Conservation (phyloP, 768 basidiomycete species). For the Mycena venus region DNA sequence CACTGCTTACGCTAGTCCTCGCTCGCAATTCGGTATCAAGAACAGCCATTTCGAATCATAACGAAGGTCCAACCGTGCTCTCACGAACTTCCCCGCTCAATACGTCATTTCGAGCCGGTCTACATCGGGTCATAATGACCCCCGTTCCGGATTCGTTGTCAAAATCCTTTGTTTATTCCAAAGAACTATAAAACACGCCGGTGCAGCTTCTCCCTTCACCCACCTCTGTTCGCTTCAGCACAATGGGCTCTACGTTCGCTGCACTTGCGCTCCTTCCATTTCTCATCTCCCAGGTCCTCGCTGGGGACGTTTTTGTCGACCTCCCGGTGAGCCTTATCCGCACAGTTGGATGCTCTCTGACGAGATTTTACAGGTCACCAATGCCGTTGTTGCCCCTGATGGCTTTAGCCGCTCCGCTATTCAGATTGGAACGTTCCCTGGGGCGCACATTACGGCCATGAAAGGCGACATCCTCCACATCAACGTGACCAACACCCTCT, state of each 20-base stretch:
- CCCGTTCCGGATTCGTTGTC: conserved; percentile 46
- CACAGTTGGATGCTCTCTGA: neutral
- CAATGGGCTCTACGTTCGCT: neutral
- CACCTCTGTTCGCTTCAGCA: conserved; percentile 13
- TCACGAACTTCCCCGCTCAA: too few species aligned
- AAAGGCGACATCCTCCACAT: conserved; percentile 53
- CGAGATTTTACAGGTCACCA: conserved; percentile 30
- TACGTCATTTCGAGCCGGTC: too few species aligned
- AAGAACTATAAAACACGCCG: conserved; percentile 28
- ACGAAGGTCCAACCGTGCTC: conserved; percentile 46
- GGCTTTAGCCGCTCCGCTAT: conserved; percentile 55
- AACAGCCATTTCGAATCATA: neutral
- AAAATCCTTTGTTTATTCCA: conserved; percentile 47
- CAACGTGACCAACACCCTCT: conserved; percentile 47
- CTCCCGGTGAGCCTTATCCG: neutral
- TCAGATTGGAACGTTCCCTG: conserved; percentile 55
- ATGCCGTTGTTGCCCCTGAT: conserved; percentile 58
- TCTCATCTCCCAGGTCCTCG: neutral
- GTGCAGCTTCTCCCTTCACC: neutral
- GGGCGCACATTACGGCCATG: conserved; percentile 53
- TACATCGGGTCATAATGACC: too few species aligned
- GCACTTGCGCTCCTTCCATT: conserved; percentile 9
- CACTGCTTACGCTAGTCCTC: too few species aligned
- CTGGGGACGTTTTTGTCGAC: conserved; percentile 7
- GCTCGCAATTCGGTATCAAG: neutral